phyloP scores from a whole-genome alignment of 257 asterid genomes.

The Solanum verrucosum region DNA sequence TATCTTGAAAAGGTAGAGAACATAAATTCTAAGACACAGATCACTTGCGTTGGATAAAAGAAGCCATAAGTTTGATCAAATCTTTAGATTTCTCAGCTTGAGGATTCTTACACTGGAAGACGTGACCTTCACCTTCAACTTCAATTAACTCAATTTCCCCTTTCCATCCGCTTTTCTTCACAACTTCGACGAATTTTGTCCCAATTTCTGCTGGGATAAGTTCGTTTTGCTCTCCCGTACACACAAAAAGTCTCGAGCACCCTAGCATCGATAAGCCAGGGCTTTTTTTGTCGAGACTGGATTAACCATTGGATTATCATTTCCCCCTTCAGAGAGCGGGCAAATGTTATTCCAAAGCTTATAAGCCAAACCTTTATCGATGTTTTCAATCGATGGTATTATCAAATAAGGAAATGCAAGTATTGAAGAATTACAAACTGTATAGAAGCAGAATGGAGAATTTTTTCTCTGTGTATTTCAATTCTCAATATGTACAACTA shows the following conservation, averaged over 20 bases:
- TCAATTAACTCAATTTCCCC: slow-evolving; percentile 4
- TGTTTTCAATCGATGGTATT: background rate
- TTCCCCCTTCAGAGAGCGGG: background rate
- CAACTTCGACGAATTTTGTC: background rate
- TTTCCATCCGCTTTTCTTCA: slow-evolving; percentile 6
- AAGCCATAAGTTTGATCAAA: background rate
- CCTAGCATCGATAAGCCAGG: background rate
- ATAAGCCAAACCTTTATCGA: background rate
- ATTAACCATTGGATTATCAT: slow-evolving; percentile 4
- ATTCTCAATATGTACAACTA: no score
- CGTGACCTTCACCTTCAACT: slow-evolving; percentile 14
- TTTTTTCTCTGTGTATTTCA: no score
- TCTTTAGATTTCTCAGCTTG: background rate
- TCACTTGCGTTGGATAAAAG: background rate
- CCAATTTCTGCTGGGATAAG: background rate
- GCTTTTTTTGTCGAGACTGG: background rate
- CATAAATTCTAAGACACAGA: no score
- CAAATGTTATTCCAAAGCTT: background rate
- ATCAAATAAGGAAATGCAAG: slow-evolving; percentile 1
- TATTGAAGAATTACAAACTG: background rate
- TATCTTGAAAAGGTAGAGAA: no score
- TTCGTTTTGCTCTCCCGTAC: background rate
- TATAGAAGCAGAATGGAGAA: no score
- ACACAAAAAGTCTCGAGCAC: background rate
- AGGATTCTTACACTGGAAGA: background rate